Evolutionary conservation across 257 asterid genomes (phyloP).

Genomic region (Paulownia fortunei): DNA sequence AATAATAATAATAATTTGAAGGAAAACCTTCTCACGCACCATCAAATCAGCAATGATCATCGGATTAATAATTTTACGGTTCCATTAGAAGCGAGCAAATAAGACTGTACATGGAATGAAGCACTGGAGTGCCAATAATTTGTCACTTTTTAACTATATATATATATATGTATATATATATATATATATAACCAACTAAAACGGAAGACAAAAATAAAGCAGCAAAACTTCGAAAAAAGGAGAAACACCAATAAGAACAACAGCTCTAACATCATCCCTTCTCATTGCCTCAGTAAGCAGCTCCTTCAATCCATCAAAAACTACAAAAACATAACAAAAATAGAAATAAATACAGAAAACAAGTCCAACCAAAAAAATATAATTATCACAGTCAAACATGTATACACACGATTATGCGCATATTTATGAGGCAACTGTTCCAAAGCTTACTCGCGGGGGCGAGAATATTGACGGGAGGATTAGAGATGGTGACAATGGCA

Average conservation of each 20-base stretch:
- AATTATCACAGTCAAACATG: neutral
- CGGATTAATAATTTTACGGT: neutral
- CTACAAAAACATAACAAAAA: conserved; percentile 27
- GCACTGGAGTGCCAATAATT: neutral
- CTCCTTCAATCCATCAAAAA: conserved; percentile 53
- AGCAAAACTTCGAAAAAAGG: neutral
- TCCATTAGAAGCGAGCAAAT: too few relatives aligned
- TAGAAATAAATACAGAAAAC: neutral
- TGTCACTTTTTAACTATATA: neutral
- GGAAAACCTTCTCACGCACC: neutral
- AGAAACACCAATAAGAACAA: conserved; percentile 58
- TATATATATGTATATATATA: too few relatives aligned
- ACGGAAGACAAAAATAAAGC: neutral
- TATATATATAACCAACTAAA: neutral
- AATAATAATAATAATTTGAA: neutral
- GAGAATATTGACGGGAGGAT: conserved; percentile 73
- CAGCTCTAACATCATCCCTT: conserved; percentile 62
- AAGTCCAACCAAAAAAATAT: neutral
- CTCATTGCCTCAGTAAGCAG: conserved; percentile 53
- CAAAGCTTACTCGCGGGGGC: conserved; percentile 50
- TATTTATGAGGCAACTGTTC: neutral
- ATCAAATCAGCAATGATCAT: neutral
- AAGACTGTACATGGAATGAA: too few relatives aligned
- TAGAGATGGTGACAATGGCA: conserved; percentile 56
- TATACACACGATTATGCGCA: neutral